phyloP scores from a whole-genome alignment of 2,329 filamentous ascomycete species.

The Clonostachys chloroleuca region DNA sequence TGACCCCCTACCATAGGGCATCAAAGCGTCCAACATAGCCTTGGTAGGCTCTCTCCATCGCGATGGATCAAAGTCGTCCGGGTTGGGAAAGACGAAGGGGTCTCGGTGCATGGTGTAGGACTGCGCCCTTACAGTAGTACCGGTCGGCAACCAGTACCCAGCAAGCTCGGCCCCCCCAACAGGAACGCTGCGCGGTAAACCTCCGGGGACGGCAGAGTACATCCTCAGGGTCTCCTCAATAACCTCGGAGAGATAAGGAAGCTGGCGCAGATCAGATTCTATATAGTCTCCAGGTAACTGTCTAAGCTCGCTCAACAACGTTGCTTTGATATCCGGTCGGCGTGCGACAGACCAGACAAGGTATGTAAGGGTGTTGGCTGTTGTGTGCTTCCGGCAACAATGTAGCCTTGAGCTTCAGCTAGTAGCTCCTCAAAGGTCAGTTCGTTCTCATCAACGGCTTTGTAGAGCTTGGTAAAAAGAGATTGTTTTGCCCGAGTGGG shows the following conservation, averaged over 20 bases:
- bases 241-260: slow-evolving; percentile 34
- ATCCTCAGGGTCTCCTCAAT: slow-evolving; percentile 40
- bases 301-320: slow-evolving; percentile 26
- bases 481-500: slow-evolving; percentile 16
- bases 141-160: slow-evolving; percentile 31
- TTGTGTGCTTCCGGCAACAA: slow-evolving; percentile 47
- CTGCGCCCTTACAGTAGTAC: slow-evolving; percentile 33
- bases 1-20: slow-evolving; percentile 6
- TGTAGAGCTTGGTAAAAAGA: slow-evolving; percentile 29
- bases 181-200: slow-evolving; percentile 33
- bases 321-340: slow-evolving; percentile 16
- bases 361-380: slow-evolving; percentile 43
- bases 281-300: slow-evolving; percentile 18
- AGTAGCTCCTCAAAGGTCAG: slow-evolving; percentile 23
- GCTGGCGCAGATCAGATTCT: slow-evolving; percentile 10
- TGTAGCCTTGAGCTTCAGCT: slow-evolving; percentile 34
- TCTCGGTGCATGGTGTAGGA: slow-evolving; percentile 42
- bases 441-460: slow-evolving; percentile 20
- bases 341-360: slow-evolving; percentile 31
- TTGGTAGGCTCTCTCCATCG: slow-evolving; percentile 25
- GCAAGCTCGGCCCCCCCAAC: slow-evolving; percentile 26
- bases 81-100: slow-evolving; percentile 29
- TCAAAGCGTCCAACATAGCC: slow-evolving; percentile 22
- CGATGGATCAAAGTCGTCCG: slow-evolving; percentile 11
- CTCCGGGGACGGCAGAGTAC: slow-evolving; percentile 30